A percentile compares a stretch with the other conserved stretches of the same genome.
These are phyloP conservation scores for Limnomonas spitsbergensis DNA, from an alignment of 139 green algal genomes.

Conservation along the genomic window DNA sequence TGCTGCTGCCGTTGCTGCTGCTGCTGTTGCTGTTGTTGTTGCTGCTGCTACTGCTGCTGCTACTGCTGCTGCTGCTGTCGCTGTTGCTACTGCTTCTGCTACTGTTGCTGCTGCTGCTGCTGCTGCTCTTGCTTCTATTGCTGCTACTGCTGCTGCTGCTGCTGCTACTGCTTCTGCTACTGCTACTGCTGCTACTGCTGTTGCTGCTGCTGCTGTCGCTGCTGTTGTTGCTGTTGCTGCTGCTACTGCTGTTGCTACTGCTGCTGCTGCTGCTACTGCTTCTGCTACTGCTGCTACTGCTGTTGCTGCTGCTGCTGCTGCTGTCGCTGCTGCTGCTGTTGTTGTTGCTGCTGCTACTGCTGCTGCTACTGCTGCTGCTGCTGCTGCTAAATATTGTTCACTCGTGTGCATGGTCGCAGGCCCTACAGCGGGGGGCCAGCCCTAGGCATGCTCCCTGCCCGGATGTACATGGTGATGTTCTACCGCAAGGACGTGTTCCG, in stretches of 20 bases:
- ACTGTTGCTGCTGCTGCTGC: neutral
- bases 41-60: slow-evolving; percentile 3
- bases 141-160: slow-evolving; percentile 20
- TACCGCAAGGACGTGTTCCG: neutral
- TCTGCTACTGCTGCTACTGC: neutral
- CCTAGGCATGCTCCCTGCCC: slow-evolving; percentile 15
- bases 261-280: slow-evolving; percentile 1
- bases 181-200: neutral
- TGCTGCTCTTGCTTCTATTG: neutral
- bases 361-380: too few species aligned
- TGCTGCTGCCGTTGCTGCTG: neutral
- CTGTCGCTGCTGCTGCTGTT: too few species aligned
- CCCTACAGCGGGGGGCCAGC: slow-evolving; percentile 1
- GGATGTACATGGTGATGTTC: neutral
- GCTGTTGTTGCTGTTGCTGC: neutral
- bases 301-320: slow-evolving; percentile 19
- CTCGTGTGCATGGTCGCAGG: too few species aligned
- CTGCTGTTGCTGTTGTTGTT: neutral
- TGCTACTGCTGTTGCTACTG: neutral
- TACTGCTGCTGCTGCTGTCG: slow-evolving; percentile 4
- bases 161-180: neutral
- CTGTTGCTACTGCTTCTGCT: slow-evolving; percentile 4
- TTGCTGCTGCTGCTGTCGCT: neutral
- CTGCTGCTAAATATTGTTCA: too few species aligned
- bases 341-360: too few species aligned